Conservation (phyloP, 805 yeast species). For the Wickerhamiella brachini region DNA sequence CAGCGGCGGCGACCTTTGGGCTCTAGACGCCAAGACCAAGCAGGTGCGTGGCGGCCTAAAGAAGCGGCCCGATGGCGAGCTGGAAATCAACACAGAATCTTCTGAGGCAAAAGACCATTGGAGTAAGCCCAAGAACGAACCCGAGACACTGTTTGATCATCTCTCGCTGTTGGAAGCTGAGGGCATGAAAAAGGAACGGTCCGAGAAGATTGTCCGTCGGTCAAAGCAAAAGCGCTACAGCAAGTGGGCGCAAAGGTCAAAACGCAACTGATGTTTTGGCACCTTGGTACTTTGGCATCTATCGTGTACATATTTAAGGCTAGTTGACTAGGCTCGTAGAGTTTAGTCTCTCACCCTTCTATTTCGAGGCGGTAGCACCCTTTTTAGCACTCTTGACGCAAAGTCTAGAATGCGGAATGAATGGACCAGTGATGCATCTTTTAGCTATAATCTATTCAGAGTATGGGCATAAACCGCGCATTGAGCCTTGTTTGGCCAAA, state of each 20-base stretch:
- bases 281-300: too few relatives aligned
- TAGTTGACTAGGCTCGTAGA: too few relatives aligned
- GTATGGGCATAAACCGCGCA: too few relatives aligned
- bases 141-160: constrained; percentile 7
- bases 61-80: background rate
- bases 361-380: too few relatives aligned
- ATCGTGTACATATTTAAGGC: background rate
- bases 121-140: background rate
- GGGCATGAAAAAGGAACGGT: constrained; percentile 3
- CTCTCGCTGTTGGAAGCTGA: constrained; percentile 1
- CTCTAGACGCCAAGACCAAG: constrained; percentile 46
- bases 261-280: too few relatives aligned
- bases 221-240: constrained; percentile 7
- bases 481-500: too few relatives aligned
- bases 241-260: background rate
- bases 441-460: too few relatives aligned
- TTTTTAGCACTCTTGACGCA: too few relatives aligned
- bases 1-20: constrained; percentile 79
- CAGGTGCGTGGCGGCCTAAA: constrained; percentile 21
- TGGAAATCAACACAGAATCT: background rate
- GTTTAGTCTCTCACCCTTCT: too few relatives aligned
- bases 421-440: too few relatives aligned
- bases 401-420: too few relatives aligned
- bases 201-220: constrained; percentile 7
- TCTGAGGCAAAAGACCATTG: background rate